Conservation (phyloP, 1,139 yeast genomes). For the Candida neerlandica region DNA sequence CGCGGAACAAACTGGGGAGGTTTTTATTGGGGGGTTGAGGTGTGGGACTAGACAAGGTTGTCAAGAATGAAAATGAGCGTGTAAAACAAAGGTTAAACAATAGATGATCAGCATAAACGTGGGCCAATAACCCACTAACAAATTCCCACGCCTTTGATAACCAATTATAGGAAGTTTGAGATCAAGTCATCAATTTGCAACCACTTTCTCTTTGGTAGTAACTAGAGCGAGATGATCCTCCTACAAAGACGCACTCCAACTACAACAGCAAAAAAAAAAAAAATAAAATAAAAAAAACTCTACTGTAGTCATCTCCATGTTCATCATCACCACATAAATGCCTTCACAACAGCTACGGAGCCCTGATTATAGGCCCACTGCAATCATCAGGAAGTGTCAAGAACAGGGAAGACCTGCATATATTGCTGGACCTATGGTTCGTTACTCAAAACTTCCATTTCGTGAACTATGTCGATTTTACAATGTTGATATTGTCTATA, state of each 20-base stretch:
- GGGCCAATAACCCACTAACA: too few species aligned
- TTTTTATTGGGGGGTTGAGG: neutral
- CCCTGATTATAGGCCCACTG: constrained; percentile 18
- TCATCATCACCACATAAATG: neutral
- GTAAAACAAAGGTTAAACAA: neutral
- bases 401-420: constrained; percentile 61
- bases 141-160: neutral
- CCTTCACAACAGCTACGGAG: constrained; percentile 7
- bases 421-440: constrained; percentile 96
- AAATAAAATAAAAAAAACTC: neutral
- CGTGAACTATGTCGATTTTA: constrained; percentile 77
- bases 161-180: neutral
- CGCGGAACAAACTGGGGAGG: constrained; percentile 1
- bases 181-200: neutral
- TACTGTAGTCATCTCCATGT: neutral
- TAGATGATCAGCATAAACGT: neutral
- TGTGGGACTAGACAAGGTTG: neutral
- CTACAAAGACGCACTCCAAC: neutral
- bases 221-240: constrained; percentile 1
- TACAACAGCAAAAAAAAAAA: constrained; percentile 6
- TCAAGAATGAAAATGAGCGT: too few species aligned
- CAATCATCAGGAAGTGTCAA: constrained; percentile 10
- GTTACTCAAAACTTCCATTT: constrained; percentile 93
- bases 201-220: neutral
- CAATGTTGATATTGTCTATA: constrained; percentile 79